Evolutionary conservation across 1,284 basidiomycete genomes (phyloP).

Genomic region (Porodaedalea pini): DNA sequence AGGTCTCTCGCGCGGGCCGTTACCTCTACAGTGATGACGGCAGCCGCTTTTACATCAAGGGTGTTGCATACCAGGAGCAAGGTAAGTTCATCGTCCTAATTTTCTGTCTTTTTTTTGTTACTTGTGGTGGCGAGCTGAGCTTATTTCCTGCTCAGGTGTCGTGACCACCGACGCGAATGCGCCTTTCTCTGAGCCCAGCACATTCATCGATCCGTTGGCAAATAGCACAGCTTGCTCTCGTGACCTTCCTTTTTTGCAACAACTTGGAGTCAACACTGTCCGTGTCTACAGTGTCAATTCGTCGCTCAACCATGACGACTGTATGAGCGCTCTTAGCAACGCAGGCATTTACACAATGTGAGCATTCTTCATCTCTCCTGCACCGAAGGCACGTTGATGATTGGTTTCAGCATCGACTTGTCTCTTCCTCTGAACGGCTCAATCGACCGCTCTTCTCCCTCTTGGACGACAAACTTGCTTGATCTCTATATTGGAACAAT

Average conservation of each 20-base stretch:
- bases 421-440: constrained; percentile 83
- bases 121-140: neutral
- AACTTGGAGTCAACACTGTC: constrained; percentile 70
- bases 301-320: constrained; percentile 77
- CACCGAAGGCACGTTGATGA: no score
- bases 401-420: constrained; percentile 80
- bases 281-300: constrained; percentile 86
- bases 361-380: constrained; percentile 27
- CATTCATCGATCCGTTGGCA: constrained; percentile 74
- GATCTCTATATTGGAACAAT: constrained; percentile 79
- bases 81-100: constrained; percentile 42
- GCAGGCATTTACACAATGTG: constrained; percentile 89
- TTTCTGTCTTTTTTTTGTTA: neutral
- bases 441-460: constrained; percentile 71
- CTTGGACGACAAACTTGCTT: constrained; percentile 83
- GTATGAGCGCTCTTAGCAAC: constrained; percentile 74
- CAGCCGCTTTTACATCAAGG: constrained; percentile 85
- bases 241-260: constrained; percentile 74
- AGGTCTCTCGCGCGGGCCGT: constrained; percentile 62
- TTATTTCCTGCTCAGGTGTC: constrained; percentile 24
- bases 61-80: constrained; percentile 86
- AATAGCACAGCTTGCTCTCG: constrained; percentile 66
- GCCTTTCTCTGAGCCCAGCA: constrained; percentile 75
- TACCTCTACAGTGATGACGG: constrained; percentile 78
- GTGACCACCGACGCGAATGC: constrained; percentile 47